Conservation (phyloP, 1,284 basidiomycete species). For the Leccinum subrobustum region DNA sequence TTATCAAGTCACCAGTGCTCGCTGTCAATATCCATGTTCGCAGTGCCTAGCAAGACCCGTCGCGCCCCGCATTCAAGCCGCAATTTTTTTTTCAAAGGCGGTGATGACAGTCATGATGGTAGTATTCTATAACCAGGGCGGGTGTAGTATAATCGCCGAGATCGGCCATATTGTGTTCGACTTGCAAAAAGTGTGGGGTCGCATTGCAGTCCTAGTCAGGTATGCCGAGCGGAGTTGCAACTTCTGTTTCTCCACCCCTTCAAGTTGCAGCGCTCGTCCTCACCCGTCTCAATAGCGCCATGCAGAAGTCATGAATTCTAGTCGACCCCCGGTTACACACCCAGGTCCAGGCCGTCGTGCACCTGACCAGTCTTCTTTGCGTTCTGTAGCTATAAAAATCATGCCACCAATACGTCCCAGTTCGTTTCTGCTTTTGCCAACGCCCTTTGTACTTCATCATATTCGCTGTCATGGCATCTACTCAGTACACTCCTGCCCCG, state of each 20-base stretch:
- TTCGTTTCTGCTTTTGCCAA: not conserved
- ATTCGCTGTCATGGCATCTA: not conserved
- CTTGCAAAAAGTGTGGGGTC: not conserved
- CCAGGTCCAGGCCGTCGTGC: not conserved
- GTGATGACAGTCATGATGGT: not conserved
- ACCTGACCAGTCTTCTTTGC: not conserved
- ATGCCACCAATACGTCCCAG: not conserved
- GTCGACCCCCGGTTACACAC: not conserved
- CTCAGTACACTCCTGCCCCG: not conserved
- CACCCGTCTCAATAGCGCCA: not conserved
- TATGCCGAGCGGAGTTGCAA: not conserved
- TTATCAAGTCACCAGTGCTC: not conserved
- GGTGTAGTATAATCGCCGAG: not conserved
- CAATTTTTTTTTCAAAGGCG: not conserved
- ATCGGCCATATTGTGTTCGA: not conserved
- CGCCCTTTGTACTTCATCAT: not conserved
- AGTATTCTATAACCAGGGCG: not conserved
- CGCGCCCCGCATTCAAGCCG: not conserved
- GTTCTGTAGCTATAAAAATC: not conserved
- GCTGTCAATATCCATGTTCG: not conserved
- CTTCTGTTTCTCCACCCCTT: not conserved
- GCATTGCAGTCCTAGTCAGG: too few species aligned
- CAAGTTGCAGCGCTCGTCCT: not conserved
- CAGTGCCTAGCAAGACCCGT: not conserved
- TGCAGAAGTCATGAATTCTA: not conserved